These are phyloP conservation scores for button mushroom (Agaricus bisporus) DNA, from an alignment of 768 basidiomycete species.

Conservation along the genomic window DNA sequence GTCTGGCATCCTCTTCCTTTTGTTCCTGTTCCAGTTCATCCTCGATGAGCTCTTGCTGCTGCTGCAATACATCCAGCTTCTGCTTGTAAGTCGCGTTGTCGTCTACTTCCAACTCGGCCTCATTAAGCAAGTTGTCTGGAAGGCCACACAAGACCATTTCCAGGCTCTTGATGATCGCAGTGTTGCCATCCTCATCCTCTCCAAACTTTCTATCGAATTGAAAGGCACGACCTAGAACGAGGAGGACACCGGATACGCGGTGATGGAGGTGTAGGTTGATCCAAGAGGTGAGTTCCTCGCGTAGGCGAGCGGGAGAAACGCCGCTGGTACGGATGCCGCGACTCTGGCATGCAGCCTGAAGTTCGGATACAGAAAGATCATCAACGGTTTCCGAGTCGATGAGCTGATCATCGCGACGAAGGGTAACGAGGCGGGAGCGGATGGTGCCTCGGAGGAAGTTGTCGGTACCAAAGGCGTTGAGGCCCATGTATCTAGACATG, in stretches of 20 bases:
- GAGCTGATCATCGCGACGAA: conserved; percentile 90
- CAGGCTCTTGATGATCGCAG: conserved; percentile 70
- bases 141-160: conserved; percentile 88
- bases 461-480: conserved; percentile 98
- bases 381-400: conserved; percentile 89
- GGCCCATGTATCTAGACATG: conserved; percentile 96
- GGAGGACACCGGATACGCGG: conserved; percentile 87
- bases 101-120: conserved; percentile 95
- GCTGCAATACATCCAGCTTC: conserved; percentile 94
- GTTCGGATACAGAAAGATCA: conserved; percentile 82
- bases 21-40: conserved; percentile 98
- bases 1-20: conserved; percentile 88
- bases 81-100: conserved; percentile 96
- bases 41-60: conserved; percentile 99
- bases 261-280: conserved; percentile 87
- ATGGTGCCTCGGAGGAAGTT: conserved; percentile 95
- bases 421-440: conserved; percentile 71
- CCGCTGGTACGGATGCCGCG: conserved; percentile 89
- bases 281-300: conserved; percentile 91
- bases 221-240: conserved; percentile 93
- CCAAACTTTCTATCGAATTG: conserved; percentile 78
- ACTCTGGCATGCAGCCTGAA: conserved; percentile 89
- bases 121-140: conserved; percentile 95
- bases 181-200: conserved; percentile 78
- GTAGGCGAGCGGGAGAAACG: conserved; percentile 79